Conservation (phyloP, 768 basidiomycete species). For the Calvatia gigantea region DNA sequence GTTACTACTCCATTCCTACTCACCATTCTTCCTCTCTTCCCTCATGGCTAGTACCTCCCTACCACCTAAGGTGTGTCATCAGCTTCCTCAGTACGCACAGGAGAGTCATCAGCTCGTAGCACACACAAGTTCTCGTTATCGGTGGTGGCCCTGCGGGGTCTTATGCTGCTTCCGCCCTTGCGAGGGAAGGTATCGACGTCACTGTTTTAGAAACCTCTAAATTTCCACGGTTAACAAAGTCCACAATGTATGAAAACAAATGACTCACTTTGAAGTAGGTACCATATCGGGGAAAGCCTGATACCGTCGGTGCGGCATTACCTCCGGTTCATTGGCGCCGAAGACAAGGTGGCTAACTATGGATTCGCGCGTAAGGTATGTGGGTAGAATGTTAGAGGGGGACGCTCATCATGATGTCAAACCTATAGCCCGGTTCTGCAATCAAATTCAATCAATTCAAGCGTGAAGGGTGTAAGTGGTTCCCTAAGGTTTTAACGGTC, state of each 20-base stretch:
- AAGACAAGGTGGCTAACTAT: conserved; percentile 43
- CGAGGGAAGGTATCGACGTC: conserved; percentile 52
- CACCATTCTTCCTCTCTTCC: conserved; percentile 19
- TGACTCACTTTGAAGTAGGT: conserved; percentile 27
- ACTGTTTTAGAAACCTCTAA: conserved; percentile 50
- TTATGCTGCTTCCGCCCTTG: conserved; percentile 53
- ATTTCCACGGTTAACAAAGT: conserved; percentile 42
- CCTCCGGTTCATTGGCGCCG: conserved; percentile 54
- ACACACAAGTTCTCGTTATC: conserved; percentile 41
- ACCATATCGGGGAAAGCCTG: conserved; percentile 58
- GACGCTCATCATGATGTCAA: background rate
- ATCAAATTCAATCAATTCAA: conserved; percentile 64
- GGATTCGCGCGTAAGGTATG: conserved; percentile 52
- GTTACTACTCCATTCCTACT: background rate
- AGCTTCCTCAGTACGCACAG: background rate
- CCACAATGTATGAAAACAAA: background rate
- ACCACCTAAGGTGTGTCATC: conserved; percentile 25
- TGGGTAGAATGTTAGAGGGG: background rate
- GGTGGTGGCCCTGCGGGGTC: conserved; percentile 57
- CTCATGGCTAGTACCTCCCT: conserved; percentile 27
- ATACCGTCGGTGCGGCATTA: conserved; percentile 61
- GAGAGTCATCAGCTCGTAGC: conserved; percentile 23
- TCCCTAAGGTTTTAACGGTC: conserved; percentile 1
- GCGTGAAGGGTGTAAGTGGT: conserved; percentile 55
- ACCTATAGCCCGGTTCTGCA: conserved; percentile 56